Conservation (phyloP, 2,329 filamentous ascomycete species). For the Colletotrichum caudatum region DNA sequence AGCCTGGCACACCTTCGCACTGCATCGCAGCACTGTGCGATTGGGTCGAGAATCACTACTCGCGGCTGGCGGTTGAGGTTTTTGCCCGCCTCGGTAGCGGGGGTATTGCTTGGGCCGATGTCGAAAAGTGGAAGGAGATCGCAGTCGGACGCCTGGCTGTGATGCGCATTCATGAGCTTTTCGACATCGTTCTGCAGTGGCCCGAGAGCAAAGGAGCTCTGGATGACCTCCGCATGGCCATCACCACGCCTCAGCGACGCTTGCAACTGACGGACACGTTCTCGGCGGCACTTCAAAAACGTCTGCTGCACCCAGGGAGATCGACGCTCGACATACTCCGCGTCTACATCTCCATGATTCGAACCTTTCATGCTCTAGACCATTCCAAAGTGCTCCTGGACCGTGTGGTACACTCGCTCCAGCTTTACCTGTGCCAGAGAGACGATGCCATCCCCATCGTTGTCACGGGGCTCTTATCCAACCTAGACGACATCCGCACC, state of each 20-base stretch:
- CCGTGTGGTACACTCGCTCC: constrained; percentile 78
- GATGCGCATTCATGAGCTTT: constrained; percentile 77
- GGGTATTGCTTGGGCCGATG: constrained; percentile 64
- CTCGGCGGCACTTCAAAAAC: constrained; percentile 71
- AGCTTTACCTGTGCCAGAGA: constrained; percentile 80
- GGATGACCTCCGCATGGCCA: constrained; percentile 78
- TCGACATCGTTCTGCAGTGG: constrained; percentile 84
- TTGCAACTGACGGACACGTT: constrained; percentile 78
- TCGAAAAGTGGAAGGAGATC: constrained; percentile 78
- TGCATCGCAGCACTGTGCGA: constrained; percentile 70
- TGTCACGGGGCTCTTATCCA: constrained; percentile 78
- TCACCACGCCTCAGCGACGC: constrained; percentile 76
- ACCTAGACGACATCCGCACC: constrained; percentile 61
- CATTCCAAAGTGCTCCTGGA: constrained; percentile 82
- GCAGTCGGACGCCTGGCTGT: constrained; percentile 76
- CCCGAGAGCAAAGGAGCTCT: constrained; percentile 77
- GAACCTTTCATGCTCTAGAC: constrained; percentile 80
- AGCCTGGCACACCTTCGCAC: constrained; percentile 56
- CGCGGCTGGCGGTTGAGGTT: constrained; percentile 72
- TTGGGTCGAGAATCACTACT: constrained; percentile 78
- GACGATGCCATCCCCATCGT: constrained; percentile 84
- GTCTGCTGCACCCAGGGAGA: constrained; percentile 79
- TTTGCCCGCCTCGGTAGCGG: constrained; percentile 60
- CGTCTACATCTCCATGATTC: constrained; percentile 84
- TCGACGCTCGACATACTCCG: constrained; percentile 82